A percentile compares a stretch with the other conserved stretches of the same genome.
Conservation (phyloP, 2,329 filamentous ascomycete genomes). For the Aspergillus proliferans region DNA sequence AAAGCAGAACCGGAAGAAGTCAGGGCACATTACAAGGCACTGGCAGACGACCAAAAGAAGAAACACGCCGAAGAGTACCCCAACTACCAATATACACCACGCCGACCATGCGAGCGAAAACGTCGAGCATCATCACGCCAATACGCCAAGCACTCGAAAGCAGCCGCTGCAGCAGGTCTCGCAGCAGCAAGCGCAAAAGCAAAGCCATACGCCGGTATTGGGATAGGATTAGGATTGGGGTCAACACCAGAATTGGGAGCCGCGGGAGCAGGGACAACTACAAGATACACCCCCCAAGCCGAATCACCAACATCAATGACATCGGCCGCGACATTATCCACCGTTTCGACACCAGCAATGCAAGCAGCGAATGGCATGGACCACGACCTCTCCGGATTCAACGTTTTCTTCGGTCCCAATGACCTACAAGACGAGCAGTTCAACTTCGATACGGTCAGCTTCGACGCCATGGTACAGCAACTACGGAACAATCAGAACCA, state of each 20-base stretch:
- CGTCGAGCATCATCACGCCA: conserved; percentile 35
- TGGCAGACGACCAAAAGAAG: conserved; percentile 35
- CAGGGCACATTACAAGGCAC: conserved; percentile 31
- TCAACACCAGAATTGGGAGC: no score
- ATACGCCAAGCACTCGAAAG: conserved; percentile 5
- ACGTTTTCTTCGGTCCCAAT: not conserved
- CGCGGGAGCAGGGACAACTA: no score
- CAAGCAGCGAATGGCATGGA: conserved; percentile 2
- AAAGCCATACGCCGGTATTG: no score
- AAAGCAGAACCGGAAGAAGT: conserved; percentile 30
- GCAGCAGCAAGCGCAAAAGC: not conserved
- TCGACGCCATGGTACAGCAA: conserved; percentile 14
- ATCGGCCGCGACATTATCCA: not conserved
- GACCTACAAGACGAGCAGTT: conserved; percentile 4
- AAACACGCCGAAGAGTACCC: conserved; percentile 37
- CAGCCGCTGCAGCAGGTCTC: not conserved
- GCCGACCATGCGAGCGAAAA: conserved; percentile 43
- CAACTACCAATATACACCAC: conserved; percentile 42
- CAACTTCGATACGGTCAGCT: conserved; percentile 10
- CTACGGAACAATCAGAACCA: conserved; percentile 8
- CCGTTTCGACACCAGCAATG: conserved; percentile 7
- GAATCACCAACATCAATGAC: conserved; percentile 4
- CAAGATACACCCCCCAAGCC: no score
- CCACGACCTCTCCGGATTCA: not conserved
- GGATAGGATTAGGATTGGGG: no score